These are phyloP conservation scores for Nematodospora valgi DNA, from an alignment of 805 yeast species.

Conservation along the genomic window DNA sequence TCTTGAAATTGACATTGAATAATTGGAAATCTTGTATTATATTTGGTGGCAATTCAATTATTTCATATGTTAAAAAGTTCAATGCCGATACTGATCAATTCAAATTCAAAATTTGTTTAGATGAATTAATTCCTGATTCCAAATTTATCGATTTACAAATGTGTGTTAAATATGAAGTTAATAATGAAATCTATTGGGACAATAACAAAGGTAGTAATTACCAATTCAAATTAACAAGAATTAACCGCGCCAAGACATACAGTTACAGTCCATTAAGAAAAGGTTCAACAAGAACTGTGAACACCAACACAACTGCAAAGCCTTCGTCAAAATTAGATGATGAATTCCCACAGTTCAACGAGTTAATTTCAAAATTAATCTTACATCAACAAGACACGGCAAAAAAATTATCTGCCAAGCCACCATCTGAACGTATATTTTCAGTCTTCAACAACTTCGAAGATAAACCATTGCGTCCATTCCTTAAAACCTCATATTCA, in stretches of 20 bases:
- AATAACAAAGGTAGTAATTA: slow-evolving; percentile 34
- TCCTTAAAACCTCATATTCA: slow-evolving; percentile 8
- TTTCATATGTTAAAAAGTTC: slow-evolving; percentile 9
- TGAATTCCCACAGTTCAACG: slow-evolving; percentile 14
- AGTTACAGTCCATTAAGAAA: slow-evolving; percentile 3
- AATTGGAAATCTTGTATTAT: slow-evolving; percentile 39
- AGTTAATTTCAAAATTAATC: slow-evolving; percentile 19
- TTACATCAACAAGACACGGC: slow-evolving; percentile 13
- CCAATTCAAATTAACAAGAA: slow-evolving; percentile 20
- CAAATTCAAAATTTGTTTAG: slow-evolving; percentile 47
- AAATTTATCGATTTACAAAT: slow-evolving; percentile 23
- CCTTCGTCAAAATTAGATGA: not conserved
- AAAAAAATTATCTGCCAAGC: not conserved
- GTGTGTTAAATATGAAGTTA: slow-evolving; percentile 31
- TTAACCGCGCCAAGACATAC: slow-evolving; percentile 5
- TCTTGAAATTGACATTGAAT: slow-evolving; percentile 48
- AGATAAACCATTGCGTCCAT: slow-evolving; percentile 7
- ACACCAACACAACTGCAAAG: slow-evolving; percentile 1
- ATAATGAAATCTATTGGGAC: slow-evolving; percentile 32
- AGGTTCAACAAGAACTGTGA: not conserved
- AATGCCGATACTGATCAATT: slow-evolving; percentile 41
- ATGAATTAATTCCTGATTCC: slow-evolving; percentile 10
- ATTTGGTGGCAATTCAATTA: slow-evolving; percentile 19
- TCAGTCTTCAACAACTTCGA: slow-evolving; percentile 4
- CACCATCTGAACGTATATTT: no score